Evolutionary conservation across 768 basidiomycete genomes (phyloP), one percentile per base, ranked within the genome.

Genomic region (Leccinum ochraceum): DNA sequence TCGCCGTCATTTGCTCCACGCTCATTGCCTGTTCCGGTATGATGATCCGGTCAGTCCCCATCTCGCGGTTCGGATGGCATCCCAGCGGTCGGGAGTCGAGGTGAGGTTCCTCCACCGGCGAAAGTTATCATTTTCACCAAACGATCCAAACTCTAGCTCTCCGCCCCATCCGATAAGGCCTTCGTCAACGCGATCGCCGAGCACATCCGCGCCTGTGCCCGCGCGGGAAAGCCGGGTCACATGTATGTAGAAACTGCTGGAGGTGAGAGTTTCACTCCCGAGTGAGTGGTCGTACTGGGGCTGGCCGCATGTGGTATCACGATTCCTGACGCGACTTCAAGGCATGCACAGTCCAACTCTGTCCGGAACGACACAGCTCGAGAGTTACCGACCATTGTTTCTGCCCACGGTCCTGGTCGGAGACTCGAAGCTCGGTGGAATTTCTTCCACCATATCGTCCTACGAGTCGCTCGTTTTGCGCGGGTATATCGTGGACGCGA

Each of bases 211-310:
- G 62, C 74, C 26, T 84, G 84, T 67, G 86, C 87, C 1, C 63
- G 32, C 37, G 54, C 67, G 22, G 64, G 59, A 3, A 66, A 67
- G 10, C 67, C 65, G 13, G 78, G 81, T 3, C 84, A 89, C 67
- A 82, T 95, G 80, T 98, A 89, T 67, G 77, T 98, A 51, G 96
- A 98, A 75, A 95, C 96, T 9, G 96, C 95, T 14, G 96, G 96
- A 84, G 96, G 95, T 94, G 74, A 80, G 85, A 66, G n/a, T 66
- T 20, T 44, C 66, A 56, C 60, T 56, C 57, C 53, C 52, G 55
- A 55, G 58, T 63, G 61, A 60, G 67, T 50, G 57, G 49, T 48
- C 22, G 20, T 37, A 17, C 20, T 37, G 14, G 14, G 48, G 9
- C 6, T 48, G 44, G 34, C 34, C 39, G 22, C 17, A 36, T 13